These are phyloP conservation scores for Symbiodinium natans DNA, from an alignment of 73 alveolate species.

Conservation along the genomic window DNA sequence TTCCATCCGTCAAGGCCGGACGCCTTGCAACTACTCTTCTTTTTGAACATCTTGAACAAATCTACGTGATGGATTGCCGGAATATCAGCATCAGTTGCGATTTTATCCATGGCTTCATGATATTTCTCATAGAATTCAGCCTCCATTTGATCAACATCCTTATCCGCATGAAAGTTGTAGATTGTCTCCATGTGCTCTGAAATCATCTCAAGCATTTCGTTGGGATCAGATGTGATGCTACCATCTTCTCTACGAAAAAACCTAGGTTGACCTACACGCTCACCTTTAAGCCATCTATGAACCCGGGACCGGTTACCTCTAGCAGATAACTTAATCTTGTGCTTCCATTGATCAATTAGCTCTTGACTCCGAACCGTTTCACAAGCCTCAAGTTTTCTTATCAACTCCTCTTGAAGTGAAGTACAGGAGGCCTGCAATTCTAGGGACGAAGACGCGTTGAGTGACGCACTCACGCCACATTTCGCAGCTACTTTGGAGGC, in stretches of 20 bases:
- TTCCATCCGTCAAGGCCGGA: neutral
- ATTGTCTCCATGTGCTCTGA: neutral
- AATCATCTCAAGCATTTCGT: neutral
- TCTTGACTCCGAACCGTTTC: neutral
- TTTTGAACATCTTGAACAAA: neutral
- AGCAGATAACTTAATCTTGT: neutral
- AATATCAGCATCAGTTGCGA: neutral
- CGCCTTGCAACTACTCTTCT: neutral
- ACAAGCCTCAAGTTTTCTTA: neutral
- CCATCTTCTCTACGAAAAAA: neutral
- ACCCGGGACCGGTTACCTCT: neutral
- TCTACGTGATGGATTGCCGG: neutral
- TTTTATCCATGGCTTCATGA: neutral
- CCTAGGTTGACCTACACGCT: neutral
- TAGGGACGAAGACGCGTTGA: neutral
- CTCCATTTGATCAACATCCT: neutral
- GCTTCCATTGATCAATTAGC: neutral
- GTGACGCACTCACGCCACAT: neutral
- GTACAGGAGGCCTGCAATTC: neutral
- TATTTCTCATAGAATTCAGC: neutral
- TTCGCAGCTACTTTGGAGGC: too few species aligned
- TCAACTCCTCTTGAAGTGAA: neutral
- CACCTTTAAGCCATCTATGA: neutral
- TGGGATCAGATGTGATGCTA: neutral
- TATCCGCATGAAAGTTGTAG: neutral